phyloP scores from a whole-genome alignment of 164 flowering plant genomes.

The Vitis amurensis region DNA sequence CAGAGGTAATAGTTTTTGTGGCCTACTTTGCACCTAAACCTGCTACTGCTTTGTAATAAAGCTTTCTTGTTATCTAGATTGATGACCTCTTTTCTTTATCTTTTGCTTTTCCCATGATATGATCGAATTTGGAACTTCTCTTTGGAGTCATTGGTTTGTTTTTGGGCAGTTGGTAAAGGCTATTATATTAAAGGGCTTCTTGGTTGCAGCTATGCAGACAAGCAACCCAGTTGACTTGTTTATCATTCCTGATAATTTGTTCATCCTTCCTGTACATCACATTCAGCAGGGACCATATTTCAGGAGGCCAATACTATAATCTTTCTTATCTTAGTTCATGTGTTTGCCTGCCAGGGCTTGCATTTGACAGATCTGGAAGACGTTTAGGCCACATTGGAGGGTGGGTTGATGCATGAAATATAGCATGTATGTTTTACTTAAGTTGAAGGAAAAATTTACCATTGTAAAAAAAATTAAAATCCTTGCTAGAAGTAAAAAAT shows the following conservation, averaged over 20 bases:
- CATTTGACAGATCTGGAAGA: constrained; percentile 90
- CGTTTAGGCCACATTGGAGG: constrained; percentile 99
- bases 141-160: too few species aligned
- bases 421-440: too few species aligned
- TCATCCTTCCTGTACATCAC: constrained; percentile 2
- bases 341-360: constrained; percentile 61
- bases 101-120: background rate
- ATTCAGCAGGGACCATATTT: background rate
- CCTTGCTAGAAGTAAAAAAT: too few species aligned
- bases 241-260: constrained; percentile 74
- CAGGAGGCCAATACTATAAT: background rate
- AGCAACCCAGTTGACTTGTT: constrained; percentile 84
- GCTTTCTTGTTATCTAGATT: too few species aligned
- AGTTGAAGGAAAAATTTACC: too few species aligned
- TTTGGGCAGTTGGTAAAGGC: too few species aligned
- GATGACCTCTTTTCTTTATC: too few species aligned
- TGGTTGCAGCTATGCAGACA: constrained; percentile 78
- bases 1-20: too few species aligned
- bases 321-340: background rate
- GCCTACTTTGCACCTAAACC: too few species aligned
- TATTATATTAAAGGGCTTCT: constrained; percentile 13
- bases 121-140: background rate
- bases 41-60: too few species aligned
- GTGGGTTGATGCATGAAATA: constrained; percentile 36
- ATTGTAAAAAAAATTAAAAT: too few species aligned